phyloP scores from a whole-genome alignment of 495 filamentous ascomycete genomes.

The Tuber microsphaerosporum region DNA sequence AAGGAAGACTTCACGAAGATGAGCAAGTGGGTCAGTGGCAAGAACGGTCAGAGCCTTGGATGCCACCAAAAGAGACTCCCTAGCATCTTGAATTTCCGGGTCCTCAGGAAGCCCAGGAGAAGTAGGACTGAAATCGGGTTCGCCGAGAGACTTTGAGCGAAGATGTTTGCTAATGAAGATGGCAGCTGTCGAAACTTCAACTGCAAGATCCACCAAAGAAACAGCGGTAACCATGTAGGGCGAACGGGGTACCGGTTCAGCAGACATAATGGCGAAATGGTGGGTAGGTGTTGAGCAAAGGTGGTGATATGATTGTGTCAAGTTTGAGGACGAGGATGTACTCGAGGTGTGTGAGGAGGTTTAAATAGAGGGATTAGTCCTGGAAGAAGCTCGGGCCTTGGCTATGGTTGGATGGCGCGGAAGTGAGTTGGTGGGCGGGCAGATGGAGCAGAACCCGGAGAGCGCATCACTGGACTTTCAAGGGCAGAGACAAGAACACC shows the following conservation, averaged over 20 bases:
- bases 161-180: slow-evolving; percentile 12
- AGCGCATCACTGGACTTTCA: neutral
- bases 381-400: too few species aligned
- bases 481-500: neutral
- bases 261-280: neutral
- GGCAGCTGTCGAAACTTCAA: slow-evolving; percentile 14
- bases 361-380: too few species aligned
- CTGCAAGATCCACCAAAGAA: slow-evolving; percentile 19
- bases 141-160: slow-evolving; percentile 10
- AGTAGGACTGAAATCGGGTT: slow-evolving; percentile 14
- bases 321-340: neutral
- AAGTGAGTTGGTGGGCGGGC: too few species aligned
- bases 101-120: slow-evolving; percentile 15
- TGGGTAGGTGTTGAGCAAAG: too few species aligned
- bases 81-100: slow-evolving; percentile 20
- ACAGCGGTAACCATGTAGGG: neutral
- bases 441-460: neutral
- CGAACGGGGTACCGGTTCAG: neutral
- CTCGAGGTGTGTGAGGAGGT: neutral
- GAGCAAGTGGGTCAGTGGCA: slow-evolving; percentile 16
- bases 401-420: too few species aligned
- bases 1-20: slow-evolving; percentile 17
- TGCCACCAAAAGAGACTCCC: slow-evolving; percentile 12
- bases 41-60: slow-evolving; percentile 19
- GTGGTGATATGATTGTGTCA: too few species aligned